These are phyloP conservation scores for Parastagonospora avenae DNA, from an alignment of 2,329 filamentous ascomycete genomes.

Conservation along the genomic window DNA sequence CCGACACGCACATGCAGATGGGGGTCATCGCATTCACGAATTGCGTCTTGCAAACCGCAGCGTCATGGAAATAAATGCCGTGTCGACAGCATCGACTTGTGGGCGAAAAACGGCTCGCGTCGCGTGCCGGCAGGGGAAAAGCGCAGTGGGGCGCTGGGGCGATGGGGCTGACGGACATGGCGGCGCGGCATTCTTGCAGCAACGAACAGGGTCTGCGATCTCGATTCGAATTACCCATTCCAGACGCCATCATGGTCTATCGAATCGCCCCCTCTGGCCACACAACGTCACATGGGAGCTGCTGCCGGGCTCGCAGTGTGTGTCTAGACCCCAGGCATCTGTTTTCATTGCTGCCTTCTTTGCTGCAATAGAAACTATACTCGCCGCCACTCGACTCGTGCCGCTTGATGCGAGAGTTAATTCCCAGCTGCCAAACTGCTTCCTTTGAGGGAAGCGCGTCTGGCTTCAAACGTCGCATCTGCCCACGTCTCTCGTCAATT, in stretches of 20 bases:
- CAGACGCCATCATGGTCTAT: neutral
- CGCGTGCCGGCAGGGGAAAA: no score
- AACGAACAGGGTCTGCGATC: neutral
- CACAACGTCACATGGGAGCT: neutral
- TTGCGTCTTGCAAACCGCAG: no score
- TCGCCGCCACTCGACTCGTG: neutral
- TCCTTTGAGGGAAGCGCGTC: constrained; percentile 7
- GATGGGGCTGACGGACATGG: neutral
- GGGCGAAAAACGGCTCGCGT: no score
- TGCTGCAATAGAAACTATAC: neutral
- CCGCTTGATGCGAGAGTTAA: constrained; percentile 2
- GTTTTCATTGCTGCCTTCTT: neutral
- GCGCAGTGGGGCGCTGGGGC: no score
- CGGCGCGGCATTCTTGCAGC: neutral
- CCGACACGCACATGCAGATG: neutral
- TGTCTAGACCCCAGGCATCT: neutral
- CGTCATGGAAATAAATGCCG: no score
- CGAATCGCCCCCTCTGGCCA: neutral
- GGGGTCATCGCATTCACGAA: neutral
- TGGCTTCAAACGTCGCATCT: constrained; percentile 15
- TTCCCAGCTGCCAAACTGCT: neutral
- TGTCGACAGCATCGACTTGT: no score
- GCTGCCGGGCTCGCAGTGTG: neutral
- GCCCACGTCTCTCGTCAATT: constrained; percentile 5
- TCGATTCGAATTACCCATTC: constrained; percentile 8